A percentile compares a stretch with the other conserved stretches of the same genome.
These are phyloP conservation scores for Colletotrichum eremochloae DNA, from an alignment of 2,329 filamentous ascomycete genomes.

Conservation along the genomic window DNA sequence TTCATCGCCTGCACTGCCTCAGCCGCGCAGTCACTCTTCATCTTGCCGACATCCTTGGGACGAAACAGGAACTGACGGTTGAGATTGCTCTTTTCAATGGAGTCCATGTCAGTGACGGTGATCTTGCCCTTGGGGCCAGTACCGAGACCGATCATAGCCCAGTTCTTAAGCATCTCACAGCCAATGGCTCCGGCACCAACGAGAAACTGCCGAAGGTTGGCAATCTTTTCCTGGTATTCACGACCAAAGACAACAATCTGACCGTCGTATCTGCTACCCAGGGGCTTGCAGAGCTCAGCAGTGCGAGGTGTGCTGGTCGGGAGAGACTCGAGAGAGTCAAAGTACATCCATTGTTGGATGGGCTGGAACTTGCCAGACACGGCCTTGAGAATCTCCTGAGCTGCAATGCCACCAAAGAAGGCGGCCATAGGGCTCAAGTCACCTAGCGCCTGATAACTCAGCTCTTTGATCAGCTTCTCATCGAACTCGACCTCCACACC, in stretches of 20 bases:
- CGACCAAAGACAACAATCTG: slow-evolving; percentile 96
- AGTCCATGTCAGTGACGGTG: slow-evolving; percentile 96
- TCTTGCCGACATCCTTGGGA: slow-evolving; percentile 89
- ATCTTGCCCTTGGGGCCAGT: slow-evolving; percentile 91
- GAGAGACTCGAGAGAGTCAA: slow-evolving; percentile 96
- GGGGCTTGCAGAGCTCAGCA: slow-evolving; percentile 89
- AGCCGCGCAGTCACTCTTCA: slow-evolving; percentile 97
- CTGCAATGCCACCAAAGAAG: slow-evolving; percentile 92
- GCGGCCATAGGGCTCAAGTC: slow-evolving; percentile 94
- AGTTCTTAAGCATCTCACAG: slow-evolving; percentile 99
- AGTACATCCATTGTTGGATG: slow-evolving; percentile 96
- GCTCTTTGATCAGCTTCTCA: slow-evolving; percentile 91
- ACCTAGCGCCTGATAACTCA: slow-evolving; percentile 93
- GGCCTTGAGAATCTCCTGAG: slow-evolving; percentile 95
- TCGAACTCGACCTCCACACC: slow-evolving; percentile 87
- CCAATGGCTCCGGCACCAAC: slow-evolving; percentile 97
- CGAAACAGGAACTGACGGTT: slow-evolving; percentile 98
- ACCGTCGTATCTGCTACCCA: slow-evolving; percentile 90
- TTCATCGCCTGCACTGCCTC: slow-evolving; percentile 96
- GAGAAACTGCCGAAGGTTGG: slow-evolving; percentile 91
- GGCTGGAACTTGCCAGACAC: slow-evolving; percentile 98
- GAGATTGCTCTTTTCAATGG: slow-evolving; percentile 98
- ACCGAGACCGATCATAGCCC: slow-evolving; percentile 97
- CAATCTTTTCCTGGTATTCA: slow-evolving; percentile 93
- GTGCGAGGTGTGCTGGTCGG: slow-evolving; percentile 81